Base-by-base conservation (phyloP, 2,329 filamentous ascomycete genomes). In the Nectriaceae sp. region DNA sequence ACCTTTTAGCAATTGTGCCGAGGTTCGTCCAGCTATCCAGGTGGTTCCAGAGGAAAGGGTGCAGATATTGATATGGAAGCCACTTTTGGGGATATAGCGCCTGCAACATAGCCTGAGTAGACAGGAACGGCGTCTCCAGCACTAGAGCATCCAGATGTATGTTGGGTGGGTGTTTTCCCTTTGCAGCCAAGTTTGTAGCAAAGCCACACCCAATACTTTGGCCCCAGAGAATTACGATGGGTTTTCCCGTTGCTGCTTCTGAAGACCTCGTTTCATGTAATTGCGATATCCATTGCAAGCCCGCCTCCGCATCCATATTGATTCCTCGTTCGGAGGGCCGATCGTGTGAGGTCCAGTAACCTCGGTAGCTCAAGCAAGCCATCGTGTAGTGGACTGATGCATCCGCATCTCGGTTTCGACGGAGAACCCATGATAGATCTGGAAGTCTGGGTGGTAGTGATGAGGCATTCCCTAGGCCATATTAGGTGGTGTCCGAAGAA, bases 281-380 rank as follows among this genome's bases (percentile, higher is more conserved):
- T 16, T 76, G 61, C 4, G 73, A 71, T 20, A 87, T 76, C 85
- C 86, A 90, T 10, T 71, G 58, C 19, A 89, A 63, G 6, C 85
- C 80, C 1, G 88, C 86, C 47, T 79, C 73, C 1, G 85, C 80
- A 65, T 93, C 89, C 16, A 77, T 69, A 57, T 87, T 79, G 54
- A 93, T 87, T 2, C 88, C 89, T 31, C 68, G 70, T 62, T 92
- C 87, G 3, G 83, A 86, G 6, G 88, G 82, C 4, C 84, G 77
- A 16, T 90, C 89, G 24, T 80, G 77, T 2, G 88, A 92, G 11
- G 77, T 90, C 89, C 89, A 93, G 65, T 87, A 93, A 11, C 88
- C 87, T 37, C 88, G 82, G 63, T 90, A 84, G 55, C 79, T 83
- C 24, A 84, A 65, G 49, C 79, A 80, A 8, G 82, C 70, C 56